These are phyloP conservation scores for Lyophyllum shimeji DNA, from an alignment of 768 basidiomycete genomes.

Conservation along the genomic window DNA sequence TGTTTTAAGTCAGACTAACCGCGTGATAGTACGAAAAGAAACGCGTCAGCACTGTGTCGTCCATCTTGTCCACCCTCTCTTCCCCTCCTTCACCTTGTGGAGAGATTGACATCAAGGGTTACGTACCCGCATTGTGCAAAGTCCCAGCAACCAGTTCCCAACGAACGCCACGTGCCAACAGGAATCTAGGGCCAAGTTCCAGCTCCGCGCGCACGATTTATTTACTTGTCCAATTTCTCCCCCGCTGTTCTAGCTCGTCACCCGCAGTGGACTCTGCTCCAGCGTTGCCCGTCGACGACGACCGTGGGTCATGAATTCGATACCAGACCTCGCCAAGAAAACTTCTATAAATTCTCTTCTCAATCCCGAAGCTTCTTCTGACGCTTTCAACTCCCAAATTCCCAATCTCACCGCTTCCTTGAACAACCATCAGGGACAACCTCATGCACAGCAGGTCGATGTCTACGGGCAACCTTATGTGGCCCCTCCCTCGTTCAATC, in stretches of 20 bases:
- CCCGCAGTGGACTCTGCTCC: background rate
- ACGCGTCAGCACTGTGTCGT: no score
- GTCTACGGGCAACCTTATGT: conserved; percentile 24
- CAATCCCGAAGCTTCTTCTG: conserved; percentile 37
- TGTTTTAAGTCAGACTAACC: no score
- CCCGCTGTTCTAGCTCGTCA: background rate
- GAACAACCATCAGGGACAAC: conserved; percentile 18
- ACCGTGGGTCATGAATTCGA: conserved; percentile 4
- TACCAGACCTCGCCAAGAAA: conserved; percentile 37
- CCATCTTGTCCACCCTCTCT: no score
- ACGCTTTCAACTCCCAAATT: conserved; percentile 19
- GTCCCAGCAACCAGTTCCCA: background rate
- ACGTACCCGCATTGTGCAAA: background rate
- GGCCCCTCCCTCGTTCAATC: conserved; percentile 41
- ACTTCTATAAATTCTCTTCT: conserved; percentile 41
- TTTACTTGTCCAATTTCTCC: background rate
- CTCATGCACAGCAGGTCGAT: conserved; percentile 21
- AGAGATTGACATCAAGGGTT: background rate
- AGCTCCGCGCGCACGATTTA: background rate
- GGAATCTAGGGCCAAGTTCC: background rate
- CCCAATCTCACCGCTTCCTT: conserved; percentile 19
- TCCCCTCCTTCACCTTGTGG: no score
- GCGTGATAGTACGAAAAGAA: no score
- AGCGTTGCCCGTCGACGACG: background rate
- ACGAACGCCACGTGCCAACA: background rate